Percentiles rank a stretch among this genome's conserved stretches.
phyloP scores from a whole-genome alignment of 805 yeast species.

The Nakazawaea holstii region DNA sequence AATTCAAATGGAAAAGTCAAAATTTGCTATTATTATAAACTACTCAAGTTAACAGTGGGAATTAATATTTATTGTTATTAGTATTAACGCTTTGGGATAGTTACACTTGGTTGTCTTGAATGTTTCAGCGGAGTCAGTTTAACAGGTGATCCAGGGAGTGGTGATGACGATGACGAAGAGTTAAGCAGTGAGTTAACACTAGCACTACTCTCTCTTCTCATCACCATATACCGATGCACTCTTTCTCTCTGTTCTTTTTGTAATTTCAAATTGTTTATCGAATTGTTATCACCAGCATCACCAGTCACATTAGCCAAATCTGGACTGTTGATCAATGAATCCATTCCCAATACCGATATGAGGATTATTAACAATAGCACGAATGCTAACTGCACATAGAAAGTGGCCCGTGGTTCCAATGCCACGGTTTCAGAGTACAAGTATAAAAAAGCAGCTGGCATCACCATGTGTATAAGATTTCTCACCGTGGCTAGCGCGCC shows the following conservation, averaged over 20 bases:
- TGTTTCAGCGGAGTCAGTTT: constrained; percentile 13
- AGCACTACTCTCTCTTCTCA: constrained; percentile 4
- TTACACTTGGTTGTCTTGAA: too few relatives aligned
- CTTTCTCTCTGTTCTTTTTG: constrained; percentile 11
- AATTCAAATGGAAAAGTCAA: too few relatives aligned
- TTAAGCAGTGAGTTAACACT: background rate
- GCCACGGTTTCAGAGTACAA: constrained; percentile 42
- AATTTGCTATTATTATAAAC: too few relatives aligned
- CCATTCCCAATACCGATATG: background rate
- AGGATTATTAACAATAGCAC: constrained; percentile 1
- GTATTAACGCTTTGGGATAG: too few relatives aligned
- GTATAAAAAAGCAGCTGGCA: constrained; percentile 44
- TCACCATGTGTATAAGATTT: constrained; percentile 39
- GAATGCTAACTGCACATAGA: constrained; percentile 17
- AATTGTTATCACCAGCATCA: background rate
- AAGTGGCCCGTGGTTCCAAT: constrained; percentile 30
- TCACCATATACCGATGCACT: constrained; percentile 2
- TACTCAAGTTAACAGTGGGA: too few relatives aligned
- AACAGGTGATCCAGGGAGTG: background rate
- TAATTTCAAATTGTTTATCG: background rate
- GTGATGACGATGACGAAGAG: background rate
- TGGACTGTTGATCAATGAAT: background rate
- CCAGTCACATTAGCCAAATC: background rate
- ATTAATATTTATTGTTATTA: too few relatives aligned
- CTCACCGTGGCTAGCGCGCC: constrained; percentile 64